Evolutionary conservation across 192 early-diverging fungal genomes (phyloP).

Genomic region (Diversispora eburnea): DNA sequence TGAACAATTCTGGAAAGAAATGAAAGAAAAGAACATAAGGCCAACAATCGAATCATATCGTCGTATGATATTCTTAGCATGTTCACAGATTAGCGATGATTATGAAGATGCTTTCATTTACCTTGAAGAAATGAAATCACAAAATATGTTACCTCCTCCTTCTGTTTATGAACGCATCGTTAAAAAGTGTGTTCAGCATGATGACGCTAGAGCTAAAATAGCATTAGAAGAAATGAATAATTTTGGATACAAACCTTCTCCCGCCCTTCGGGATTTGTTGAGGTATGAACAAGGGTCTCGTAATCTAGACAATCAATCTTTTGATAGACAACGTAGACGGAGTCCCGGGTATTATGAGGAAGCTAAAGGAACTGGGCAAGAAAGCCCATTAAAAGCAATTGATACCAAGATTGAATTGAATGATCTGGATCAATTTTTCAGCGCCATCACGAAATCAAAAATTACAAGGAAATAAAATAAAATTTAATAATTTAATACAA

Average conservation of each 20-base stretch:
- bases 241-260: slow-evolving; percentile 41
- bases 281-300: neutral
- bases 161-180: slow-evolving; percentile 50
- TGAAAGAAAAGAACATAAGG: slow-evolving; percentile 46
- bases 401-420: neutral
- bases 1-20: slow-evolving; percentile 44
- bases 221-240: slow-evolving; percentile 64
- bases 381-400: neutral
- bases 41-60: slow-evolving; percentile 53
- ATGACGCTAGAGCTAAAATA: slow-evolving; percentile 56
- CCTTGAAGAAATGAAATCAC: slow-evolving; percentile 66
- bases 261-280: neutral
- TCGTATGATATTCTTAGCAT: slow-evolving; percentile 48
- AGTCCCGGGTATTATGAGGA: neutral
- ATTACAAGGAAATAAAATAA: neutral
- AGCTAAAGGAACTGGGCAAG: neutral
- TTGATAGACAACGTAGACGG: too few relatives aligned
- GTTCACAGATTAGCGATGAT: slow-evolving; percentile 46
- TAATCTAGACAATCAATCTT: too few relatives aligned
- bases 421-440: neutral
- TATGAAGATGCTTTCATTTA: slow-evolving; percentile 77
- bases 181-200: slow-evolving; percentile 52
- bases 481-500: neutral
- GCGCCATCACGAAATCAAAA: neutral
- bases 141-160: slow-evolving; percentile 54